A percentile compares a stretch with the other conserved stretches of the same genome.
Conservation (phyloP, 2,329 filamentous ascomycete genomes). For the Fusarium poae region DNA sequence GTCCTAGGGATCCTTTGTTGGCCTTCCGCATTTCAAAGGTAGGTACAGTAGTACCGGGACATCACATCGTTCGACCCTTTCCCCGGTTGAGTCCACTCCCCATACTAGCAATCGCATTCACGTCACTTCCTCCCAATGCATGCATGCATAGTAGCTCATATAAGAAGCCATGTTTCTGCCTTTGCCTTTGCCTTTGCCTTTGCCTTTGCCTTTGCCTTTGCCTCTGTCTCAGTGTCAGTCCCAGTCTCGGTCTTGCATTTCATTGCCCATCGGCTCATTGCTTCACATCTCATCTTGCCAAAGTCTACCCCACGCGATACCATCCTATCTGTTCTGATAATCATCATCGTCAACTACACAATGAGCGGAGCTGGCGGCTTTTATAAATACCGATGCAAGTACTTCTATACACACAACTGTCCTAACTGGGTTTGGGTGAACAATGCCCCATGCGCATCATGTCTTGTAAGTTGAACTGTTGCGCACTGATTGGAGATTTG, state of each 20-base stretch:
- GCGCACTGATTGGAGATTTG: neutral
- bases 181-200: constrained; percentile 6
- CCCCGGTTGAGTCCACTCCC: constrained; percentile 41
- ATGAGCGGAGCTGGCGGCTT: constrained; percentile 59
- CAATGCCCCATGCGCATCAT: constrained; percentile 62
- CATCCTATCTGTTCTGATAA: constrained; percentile 7
- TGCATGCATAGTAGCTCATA: constrained; percentile 42
- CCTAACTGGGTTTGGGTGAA: constrained; percentile 68
- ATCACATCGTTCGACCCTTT: constrained; percentile 50
- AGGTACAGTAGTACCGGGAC: constrained; percentile 48
- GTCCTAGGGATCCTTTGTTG: constrained; percentile 48
- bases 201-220: constrained; percentile 15
- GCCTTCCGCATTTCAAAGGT: constrained; percentile 43
- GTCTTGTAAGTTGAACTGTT: constrained; percentile 58
- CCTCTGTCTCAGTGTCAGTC: no score
- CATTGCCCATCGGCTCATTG: constrained; percentile 27
- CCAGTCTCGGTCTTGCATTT: constrained; percentile 25
- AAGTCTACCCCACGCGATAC: constrained; percentile 11
- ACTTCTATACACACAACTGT: constrained; percentile 65
- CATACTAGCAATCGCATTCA: constrained; percentile 42
- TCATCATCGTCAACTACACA: constrained; percentile 33
- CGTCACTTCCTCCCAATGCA: constrained; percentile 44
- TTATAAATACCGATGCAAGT: constrained; percentile 69
- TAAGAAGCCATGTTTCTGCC: constrained; percentile 39
- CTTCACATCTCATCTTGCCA: constrained; percentile 22